These are phyloP conservation scores for Cercospora nicotianae DNA, from an alignment of 2,329 filamentous ascomycete genomes.

Conservation along the genomic window DNA sequence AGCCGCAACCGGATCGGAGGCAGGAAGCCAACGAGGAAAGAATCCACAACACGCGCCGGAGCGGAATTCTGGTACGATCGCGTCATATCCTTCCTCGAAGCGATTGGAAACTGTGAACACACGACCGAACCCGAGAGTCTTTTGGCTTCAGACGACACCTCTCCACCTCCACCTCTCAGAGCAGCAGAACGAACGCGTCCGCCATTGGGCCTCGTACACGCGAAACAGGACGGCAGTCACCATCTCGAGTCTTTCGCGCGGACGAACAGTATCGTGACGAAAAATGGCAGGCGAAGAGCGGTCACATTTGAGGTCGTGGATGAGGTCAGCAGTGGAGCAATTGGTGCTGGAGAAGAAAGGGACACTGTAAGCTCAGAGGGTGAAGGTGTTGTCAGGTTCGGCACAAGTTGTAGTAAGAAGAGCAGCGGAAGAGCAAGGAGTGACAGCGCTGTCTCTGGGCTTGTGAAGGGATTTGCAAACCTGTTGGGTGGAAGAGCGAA, in stretches of 20 bases:
- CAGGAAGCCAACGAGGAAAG: neutral
- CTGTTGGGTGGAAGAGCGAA: neutral
- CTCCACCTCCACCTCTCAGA: neutral
- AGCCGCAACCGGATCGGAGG: neutral
- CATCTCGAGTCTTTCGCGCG: neutral
- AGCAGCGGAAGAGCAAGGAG: neutral
- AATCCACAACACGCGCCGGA: neutral
- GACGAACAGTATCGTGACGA: neutral
- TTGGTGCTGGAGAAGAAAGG: neutral
- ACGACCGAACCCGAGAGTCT: neutral
- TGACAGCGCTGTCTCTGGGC: neutral
- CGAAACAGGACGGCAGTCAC: neutral
- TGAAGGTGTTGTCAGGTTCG: neutral
- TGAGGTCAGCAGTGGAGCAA: neutral
- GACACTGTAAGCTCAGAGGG: neutral
- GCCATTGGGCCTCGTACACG: neutral
- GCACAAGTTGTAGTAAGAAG: neutral
- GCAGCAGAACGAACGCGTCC: neutral
- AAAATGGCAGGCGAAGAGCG: neutral
- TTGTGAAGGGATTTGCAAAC: neutral
- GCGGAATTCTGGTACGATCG: slow-evolving; percentile 3
- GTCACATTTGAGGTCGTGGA: slow-evolving; percentile 2
- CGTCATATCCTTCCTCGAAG: neutral
- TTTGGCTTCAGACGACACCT: neutral
- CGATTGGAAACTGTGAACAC: neutral